Percentiles rank a stretch among this genome's conserved stretches.
phyloP scores from a whole-genome alignment of 2,329 filamentous ascomycete species.

The Neurospora sp. region DNA sequence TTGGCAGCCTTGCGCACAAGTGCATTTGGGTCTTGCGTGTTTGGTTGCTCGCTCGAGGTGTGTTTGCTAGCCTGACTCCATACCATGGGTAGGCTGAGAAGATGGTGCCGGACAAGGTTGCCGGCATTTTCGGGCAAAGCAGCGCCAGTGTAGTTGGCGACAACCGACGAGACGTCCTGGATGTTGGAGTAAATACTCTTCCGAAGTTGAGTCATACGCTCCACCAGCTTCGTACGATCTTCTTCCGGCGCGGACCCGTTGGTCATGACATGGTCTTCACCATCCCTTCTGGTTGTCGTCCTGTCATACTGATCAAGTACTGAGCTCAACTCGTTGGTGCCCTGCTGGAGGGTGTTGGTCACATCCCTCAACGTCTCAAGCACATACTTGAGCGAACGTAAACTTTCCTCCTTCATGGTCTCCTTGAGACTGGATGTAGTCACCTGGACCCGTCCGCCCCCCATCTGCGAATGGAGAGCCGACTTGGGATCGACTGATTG shows the following conservation, averaged over 20 bases:
- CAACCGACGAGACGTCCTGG: constrained; percentile 71
- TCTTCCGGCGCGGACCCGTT: constrained; percentile 4
- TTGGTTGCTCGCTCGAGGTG: constrained; percentile 17
- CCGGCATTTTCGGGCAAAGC: constrained; percentile 83
- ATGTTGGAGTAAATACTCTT: constrained; percentile 68
- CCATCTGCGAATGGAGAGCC: background rate
- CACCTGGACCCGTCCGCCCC: constrained; percentile 67
- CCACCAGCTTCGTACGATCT: constrained; percentile 41
- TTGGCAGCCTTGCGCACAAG: constrained; percentile 53
- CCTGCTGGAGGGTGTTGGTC: constrained; percentile 24
- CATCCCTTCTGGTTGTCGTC: constrained; percentile 7
- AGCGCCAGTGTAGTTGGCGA: constrained; percentile 85
- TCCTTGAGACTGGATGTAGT: constrained; percentile 85
- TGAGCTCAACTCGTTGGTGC: background rate
- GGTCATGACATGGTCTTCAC: constrained; percentile 18
- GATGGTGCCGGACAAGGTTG: constrained; percentile 70
- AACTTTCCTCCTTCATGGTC: constrained; percentile 81
- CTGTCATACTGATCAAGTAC: constrained; percentile 67
- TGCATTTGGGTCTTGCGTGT: constrained; percentile 30
- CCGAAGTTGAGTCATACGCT: constrained; percentile 58
- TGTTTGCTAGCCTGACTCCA: constrained; percentile 50
- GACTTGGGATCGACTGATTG: background rate
- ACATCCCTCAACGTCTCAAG: constrained; percentile 71
- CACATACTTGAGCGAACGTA: constrained; percentile 77
- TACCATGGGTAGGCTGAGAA: constrained; percentile 76